These are phyloP conservation scores for Arabidopsis lyrata DNA, from an alignment of 441 rosid species.

Conservation along the genomic window DNA sequence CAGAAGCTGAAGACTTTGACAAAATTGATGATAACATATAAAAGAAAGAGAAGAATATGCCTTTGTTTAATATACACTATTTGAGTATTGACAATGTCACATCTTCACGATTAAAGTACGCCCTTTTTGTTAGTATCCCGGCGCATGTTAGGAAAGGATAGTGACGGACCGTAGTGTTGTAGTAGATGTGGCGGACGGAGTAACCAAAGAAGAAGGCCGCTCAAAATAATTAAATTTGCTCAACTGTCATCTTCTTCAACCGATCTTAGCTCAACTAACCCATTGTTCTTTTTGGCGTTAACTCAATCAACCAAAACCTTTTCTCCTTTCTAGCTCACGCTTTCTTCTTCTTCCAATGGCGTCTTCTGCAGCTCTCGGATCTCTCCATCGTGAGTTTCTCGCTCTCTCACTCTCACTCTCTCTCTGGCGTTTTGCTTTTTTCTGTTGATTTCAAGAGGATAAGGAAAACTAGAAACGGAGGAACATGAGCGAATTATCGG, in stretches of 20 bases:
- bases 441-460: slow-evolving; percentile 22
- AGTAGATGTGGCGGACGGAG: slow-evolving; percentile 34
- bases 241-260: slow-evolving; percentile 39
- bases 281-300: background rate
- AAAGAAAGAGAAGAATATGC: background rate
- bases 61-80: background rate
- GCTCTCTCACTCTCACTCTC: background rate
- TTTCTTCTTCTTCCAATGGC: slow-evolving; percentile 61
- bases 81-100: background rate
- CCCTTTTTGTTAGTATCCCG: background rate
- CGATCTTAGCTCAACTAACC: slow-evolving; percentile 31
- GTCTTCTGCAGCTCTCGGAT: slow-evolving; percentile 69
- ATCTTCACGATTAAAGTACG: background rate
- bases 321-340: slow-evolving; percentile 13
- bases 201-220: slow-evolving; percentile 40
- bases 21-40: background rate
- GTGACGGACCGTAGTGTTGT: slow-evolving; percentile 10
- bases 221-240: slow-evolving; percentile 5
- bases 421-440: background rate
- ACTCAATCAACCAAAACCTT: background rate
- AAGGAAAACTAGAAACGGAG: slow-evolving; percentile 3
- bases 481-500: background rate
- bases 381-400: slow-evolving; percentile 57
- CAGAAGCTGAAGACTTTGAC: background rate
- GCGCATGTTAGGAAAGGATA: slow-evolving; percentile 22